Base-by-base conservation (phyloP, 2,329 filamentous ascomycete genomes). In the Aureobasidium musti region DNA sequence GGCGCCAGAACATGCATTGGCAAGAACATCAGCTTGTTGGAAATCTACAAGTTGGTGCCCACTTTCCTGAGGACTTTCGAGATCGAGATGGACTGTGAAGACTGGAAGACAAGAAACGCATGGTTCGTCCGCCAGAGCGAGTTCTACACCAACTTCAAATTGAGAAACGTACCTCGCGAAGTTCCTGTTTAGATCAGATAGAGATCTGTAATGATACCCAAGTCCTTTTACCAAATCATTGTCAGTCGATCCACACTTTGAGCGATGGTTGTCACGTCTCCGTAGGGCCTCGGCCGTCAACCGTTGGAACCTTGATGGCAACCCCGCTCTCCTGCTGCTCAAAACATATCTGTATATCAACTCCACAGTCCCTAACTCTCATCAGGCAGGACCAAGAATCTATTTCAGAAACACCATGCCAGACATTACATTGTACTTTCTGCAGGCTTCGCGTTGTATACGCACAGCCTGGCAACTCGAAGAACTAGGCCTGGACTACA, bases 1-100 rank as follows among this genome's bases (percentile, higher is more conserved):
- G 89, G 89, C 0, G 84, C 85, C 13, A 79, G 89, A 71, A 91
- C 89, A 1, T 91, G 89, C 71, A 82, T 85, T 57, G 89, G 89
- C 2, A 82, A 81, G 77, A 82, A 82, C 68, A 80, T 83, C 57
- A 79, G 77, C 52, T 67, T 82, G 68, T 67, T 83, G 68, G 82
- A 83, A 73, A 79, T 83, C 8, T 82, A 82, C 69, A 83, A 83
- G 74, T 70, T 83, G 13, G 80, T 83, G 41, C 81, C 81, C 23
- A 82, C 79, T 82, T 78, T 91, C 72, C 74, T 91, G 76, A 79
- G 87, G 73, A 80, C 85, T 68, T 91, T 91, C 70, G 86, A 90
- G 77, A 73, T 80, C 60, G 74, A 79, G 68, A 73, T 82, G 35
- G 80, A 80, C 65, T 69, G 74, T 21, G 70, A 69, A 2, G 78